A percentile compares a stretch with the other conserved stretches of the same genome.
phyloP scores from a whole-genome alignment of 2,329 filamentous ascomycete species.

The Claviceps fusiformis region DNA sequence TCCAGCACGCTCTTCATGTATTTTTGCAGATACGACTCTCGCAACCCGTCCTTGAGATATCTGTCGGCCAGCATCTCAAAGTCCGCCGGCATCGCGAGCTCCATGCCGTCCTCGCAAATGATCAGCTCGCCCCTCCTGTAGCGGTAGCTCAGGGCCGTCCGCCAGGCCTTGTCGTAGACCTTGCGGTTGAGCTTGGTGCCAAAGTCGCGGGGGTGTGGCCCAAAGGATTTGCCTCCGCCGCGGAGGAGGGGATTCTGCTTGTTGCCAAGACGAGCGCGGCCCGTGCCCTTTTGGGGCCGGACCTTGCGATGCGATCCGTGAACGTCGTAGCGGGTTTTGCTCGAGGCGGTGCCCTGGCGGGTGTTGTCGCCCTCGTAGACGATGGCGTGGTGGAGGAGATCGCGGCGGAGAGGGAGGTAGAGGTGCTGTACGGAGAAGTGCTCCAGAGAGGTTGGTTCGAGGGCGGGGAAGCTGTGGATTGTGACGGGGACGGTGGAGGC shows the following conservation, averaged over 20 bases:
- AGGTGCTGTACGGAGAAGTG: conserved; percentile 73
- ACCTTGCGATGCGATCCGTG: conserved; percentile 74
- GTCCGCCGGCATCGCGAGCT: conserved; percentile 44
- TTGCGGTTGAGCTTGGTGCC: conserved; percentile 70
- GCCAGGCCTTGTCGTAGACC: conserved; percentile 90
- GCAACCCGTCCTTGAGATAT: conserved; percentile 33
- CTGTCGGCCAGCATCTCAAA: conserved; percentile 29
- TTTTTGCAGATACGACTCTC: conserved; percentile 43
- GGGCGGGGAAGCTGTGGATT: conserved; percentile 76
- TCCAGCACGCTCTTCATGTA: conserved; percentile 57
- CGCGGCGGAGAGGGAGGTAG: conserved; percentile 71
- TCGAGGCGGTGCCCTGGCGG: conserved; percentile 72
- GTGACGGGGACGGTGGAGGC: conserved; percentile 63
- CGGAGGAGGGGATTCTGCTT: conserved; percentile 68
- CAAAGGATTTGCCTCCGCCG: conserved; percentile 79
- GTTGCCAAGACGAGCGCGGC: conserved; percentile 64
- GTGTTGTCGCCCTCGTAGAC: conserved; percentile 84
- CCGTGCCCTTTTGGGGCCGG: conserved; percentile 74
- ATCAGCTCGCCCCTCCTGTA: conserved; percentile 79
- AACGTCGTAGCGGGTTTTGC: conserved; percentile 72
- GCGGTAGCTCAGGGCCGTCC: conserved; percentile 83
- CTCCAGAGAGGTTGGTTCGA: conserved; percentile 70
- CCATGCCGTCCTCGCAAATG: conserved; percentile 65
- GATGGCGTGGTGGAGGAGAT: conserved; percentile 85
- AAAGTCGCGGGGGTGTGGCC: conserved; percentile 89